Evolutionary conservation across 768 basidiomycete species (phyloP).

Genomic region (Lentinus brumalis): DNA sequence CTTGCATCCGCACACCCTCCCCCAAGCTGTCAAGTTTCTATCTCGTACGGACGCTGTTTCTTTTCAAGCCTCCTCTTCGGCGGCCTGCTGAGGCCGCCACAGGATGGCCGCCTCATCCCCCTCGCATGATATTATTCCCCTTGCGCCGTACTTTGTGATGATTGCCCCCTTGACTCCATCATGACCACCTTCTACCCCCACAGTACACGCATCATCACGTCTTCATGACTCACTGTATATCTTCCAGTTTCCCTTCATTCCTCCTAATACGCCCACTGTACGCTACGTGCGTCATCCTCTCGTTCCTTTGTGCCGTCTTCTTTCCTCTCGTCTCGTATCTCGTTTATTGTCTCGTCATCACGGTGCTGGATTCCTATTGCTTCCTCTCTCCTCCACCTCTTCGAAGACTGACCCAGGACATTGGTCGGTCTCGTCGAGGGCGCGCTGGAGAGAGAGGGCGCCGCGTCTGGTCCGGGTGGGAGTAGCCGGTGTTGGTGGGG

Average conservation of each 20-base stretch:
- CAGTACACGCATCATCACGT: slow-evolving; percentile 23
- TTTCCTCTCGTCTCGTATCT: slow-evolving; percentile 25
- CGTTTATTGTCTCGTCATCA: background rate
- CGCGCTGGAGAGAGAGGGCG: slow-evolving; percentile 75
- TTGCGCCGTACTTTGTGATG: slow-evolving; percentile 33
- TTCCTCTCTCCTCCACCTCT: slow-evolving; percentile 71
- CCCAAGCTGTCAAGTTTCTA: slow-evolving; percentile 41
- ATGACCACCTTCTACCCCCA: slow-evolving; percentile 13
- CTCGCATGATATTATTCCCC: slow-evolving; percentile 23
- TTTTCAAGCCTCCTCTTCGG: slow-evolving; percentile 47
- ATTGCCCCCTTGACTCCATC: slow-evolving; percentile 7
- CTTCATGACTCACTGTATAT: slow-evolving; percentile 23
- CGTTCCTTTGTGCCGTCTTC: slow-evolving; percentile 18
- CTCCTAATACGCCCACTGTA: slow-evolving; percentile 19
- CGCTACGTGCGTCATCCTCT: slow-evolving; percentile 15
- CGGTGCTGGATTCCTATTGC: slow-evolving; percentile 43
- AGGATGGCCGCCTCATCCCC: slow-evolving; percentile 27
- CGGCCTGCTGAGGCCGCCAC: slow-evolving; percentile 1
- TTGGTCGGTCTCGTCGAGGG: slow-evolving; percentile 46
- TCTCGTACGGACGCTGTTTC: slow-evolving; percentile 76
- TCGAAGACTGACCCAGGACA: slow-evolving; percentile 28
- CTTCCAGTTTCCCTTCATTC: slow-evolving; percentile 24
- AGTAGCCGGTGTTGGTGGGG: slow-evolving; percentile 8
- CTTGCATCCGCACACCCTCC: slow-evolving; percentile 29
- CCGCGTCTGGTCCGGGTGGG: slow-evolving; percentile 42